phyloP scores from a whole-genome alignment of 179 eudicot genomes.

The Carnegiea gigantea region DNA sequence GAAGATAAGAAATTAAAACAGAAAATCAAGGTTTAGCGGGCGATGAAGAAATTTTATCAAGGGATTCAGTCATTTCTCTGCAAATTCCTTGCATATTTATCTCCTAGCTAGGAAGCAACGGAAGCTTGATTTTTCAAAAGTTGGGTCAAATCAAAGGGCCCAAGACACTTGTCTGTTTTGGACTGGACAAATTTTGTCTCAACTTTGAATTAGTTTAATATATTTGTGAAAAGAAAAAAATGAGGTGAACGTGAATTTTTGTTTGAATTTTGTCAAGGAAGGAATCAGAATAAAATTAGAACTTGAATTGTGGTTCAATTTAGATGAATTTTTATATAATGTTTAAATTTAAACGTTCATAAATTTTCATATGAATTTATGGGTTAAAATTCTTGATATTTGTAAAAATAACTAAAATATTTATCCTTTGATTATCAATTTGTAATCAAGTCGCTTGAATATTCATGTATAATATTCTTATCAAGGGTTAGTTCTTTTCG shows the following conservation, averaged over 20 bases:
- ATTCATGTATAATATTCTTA: too few relatives aligned
- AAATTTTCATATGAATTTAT: too few relatives aligned
- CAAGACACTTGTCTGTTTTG: neutral
- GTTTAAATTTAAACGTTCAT: too few relatives aligned
- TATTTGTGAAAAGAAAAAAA: neutral
- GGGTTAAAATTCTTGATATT: too few relatives aligned
- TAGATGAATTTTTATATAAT: too few relatives aligned
- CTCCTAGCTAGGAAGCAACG: conserved; percentile 20
- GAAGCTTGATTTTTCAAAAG: conserved; percentile 29
- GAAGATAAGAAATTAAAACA: neutral
- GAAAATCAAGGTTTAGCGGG: neutral
- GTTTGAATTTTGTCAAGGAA: neutral
- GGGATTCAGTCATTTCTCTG: conserved; percentile 13
- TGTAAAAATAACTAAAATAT: too few relatives aligned
- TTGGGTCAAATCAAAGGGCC: conserved; percentile 20
- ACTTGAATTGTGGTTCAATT: neutral
- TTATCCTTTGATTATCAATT: too few relatives aligned
- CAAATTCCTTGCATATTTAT: conserved; percentile 18
- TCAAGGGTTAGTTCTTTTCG: too few relatives aligned
- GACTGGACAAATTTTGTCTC: neutral
- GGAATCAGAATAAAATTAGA: too few relatives aligned
- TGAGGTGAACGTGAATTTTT: neutral
- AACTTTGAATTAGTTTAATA: neutral
- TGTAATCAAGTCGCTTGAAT: too few relatives aligned
- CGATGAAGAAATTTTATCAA: neutral